phyloP scores from a whole-genome alignment of 2,329 filamentous ascomycete genomes.

The Calycina herbarum region DNA sequence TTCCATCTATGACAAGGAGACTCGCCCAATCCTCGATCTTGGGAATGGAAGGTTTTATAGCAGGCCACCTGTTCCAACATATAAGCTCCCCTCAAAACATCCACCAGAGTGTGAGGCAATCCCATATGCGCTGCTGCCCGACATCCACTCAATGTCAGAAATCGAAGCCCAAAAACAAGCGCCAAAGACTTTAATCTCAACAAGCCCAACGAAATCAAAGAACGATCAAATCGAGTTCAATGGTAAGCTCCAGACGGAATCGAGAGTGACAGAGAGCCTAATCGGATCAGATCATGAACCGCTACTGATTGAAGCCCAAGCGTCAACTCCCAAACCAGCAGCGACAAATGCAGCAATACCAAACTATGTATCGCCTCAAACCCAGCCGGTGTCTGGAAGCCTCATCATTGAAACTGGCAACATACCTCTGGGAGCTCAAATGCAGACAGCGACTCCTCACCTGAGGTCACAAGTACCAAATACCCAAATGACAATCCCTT shows the following conservation, averaged over 20 bases:
- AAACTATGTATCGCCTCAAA: background rate
- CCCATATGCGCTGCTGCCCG: background rate
- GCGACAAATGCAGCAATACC: background rate
- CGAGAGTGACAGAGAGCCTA: background rate
- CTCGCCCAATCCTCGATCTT: background rate
- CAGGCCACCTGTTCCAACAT: background rate
- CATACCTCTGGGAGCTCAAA: background rate
- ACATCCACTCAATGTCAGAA: background rate
- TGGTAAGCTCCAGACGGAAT: background rate
- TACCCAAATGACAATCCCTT: slow-evolving; percentile 13
- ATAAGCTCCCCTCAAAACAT: background rate
- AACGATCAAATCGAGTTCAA: background rate
- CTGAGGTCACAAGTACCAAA: background rate
- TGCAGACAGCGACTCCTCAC: background rate
- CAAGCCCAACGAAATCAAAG: background rate
- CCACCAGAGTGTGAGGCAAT: background rate
- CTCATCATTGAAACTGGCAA: background rate
- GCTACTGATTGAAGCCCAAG: background rate
- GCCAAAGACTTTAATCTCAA: background rate
- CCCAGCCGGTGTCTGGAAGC: background rate
- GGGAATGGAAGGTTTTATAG: background rate
- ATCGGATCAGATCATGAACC: background rate
- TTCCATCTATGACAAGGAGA: background rate
- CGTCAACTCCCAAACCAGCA: background rate
- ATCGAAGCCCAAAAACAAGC: background rate